Conservation (phyloP, 176 grass and related monocot species). For the Chloris gayana region DNA sequence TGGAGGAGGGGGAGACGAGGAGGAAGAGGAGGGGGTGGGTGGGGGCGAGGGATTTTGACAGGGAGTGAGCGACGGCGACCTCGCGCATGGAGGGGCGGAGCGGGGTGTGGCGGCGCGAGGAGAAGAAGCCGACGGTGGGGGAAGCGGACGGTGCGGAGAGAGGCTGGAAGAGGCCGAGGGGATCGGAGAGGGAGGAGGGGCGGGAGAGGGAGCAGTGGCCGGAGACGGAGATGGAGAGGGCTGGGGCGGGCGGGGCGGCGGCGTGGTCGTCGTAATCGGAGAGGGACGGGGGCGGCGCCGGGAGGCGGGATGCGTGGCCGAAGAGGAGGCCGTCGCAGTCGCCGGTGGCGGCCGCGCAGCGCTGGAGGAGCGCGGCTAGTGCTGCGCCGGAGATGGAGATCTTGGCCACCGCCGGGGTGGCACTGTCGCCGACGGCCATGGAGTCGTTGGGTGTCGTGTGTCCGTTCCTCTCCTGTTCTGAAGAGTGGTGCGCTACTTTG, state of each 20-base stretch:
- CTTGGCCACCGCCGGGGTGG: no score
- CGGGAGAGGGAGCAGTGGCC: slow-evolving; percentile 50
- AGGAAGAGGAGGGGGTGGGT: slow-evolving; percentile 37
- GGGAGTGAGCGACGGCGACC: slow-evolving; percentile 41
- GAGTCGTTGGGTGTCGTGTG: no score
- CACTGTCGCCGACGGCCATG: no score
- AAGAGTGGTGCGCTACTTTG: no score
- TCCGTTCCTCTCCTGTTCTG: no score
- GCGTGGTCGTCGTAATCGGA: background rate
- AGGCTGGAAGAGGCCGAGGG: slow-evolving; percentile 43
- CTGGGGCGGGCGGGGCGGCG: no score
- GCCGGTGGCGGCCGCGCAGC: no score
- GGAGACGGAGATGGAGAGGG: slow-evolving; percentile 47
- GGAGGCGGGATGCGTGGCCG: no score
- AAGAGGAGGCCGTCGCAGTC: no score
- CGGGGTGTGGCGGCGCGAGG: slow-evolving; percentile 55
- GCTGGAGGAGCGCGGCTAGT: no score
- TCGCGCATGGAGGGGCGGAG: slow-evolving; percentile 65
- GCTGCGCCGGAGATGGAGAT: no score
- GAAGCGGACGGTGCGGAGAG: background rate
- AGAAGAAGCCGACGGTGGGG: slow-evolving; percentile 51
- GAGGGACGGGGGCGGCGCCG: no score
- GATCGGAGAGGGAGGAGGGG: slow-evolving; percentile 45
- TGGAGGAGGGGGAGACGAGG: slow-evolving; percentile 29
- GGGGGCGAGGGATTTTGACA: slow-evolving; percentile 33